Conservation (phyloP, 768 basidiomycete genomes). For the Termitomyces sp. region DNA sequence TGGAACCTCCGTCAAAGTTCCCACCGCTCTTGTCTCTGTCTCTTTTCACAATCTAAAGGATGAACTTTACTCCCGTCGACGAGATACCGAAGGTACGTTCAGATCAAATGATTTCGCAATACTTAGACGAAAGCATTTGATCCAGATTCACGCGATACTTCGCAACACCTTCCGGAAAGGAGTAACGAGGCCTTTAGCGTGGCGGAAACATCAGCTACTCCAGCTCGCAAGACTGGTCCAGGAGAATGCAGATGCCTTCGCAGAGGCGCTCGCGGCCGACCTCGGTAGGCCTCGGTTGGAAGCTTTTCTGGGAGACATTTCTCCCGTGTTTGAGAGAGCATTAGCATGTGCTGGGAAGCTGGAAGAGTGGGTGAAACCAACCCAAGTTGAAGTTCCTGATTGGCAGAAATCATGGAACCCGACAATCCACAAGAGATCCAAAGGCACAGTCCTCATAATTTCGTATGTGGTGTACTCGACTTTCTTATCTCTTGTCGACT, state of each 20-base stretch:
- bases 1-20: neutral
- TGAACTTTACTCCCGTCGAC: slow-evolving; percentile 15
- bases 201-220: slow-evolving; percentile 59
- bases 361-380: slow-evolving; percentile 52
- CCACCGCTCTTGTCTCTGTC: neutral
- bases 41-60: neutral
- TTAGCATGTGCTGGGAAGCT: slow-evolving; percentile 41
- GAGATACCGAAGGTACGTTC: slow-evolving; percentile 15
- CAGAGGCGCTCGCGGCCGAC: slow-evolving; percentile 41
- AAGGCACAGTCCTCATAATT: slow-evolving; percentile 57
- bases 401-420: slow-evolving; percentile 49
- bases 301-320: slow-evolving; percentile 38
- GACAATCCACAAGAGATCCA: slow-evolving; percentile 48
- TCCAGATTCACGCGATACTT: slow-evolving; percentile 30
- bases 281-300: slow-evolving; percentile 43
- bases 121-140: neutral
- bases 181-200: slow-evolving; percentile 44
- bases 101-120: neutral
- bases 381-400: slow-evolving; percentile 30
- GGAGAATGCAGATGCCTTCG: slow-evolving; percentile 52
- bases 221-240: slow-evolving; percentile 57
- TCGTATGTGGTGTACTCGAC: slow-evolving; percentile 36
- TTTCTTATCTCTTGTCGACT: slow-evolving; percentile 5
- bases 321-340: slow-evolving; percentile 32
- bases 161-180: slow-evolving; percentile 45